Evolutionary conservation across 345 rosid species (phyloP).

Genomic region (Abelmoschus esculentus): DNA sequence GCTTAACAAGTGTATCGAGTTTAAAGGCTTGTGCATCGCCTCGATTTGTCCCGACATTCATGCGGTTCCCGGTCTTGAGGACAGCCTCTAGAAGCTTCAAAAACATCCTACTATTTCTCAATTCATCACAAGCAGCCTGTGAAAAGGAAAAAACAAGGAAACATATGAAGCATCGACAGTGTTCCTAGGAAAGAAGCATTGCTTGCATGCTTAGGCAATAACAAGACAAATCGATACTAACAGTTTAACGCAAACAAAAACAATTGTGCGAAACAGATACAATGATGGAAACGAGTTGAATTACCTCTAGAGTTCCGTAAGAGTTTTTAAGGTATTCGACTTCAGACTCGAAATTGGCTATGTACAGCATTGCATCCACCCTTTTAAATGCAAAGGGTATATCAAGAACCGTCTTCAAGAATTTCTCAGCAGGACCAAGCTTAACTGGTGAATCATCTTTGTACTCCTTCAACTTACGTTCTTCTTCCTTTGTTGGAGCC

Average conservation of each 20-base stretch:
- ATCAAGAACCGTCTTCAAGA: slow-evolving; percentile 77
- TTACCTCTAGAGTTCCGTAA: slow-evolving; percentile 84
- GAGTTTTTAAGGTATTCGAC: slow-evolving; percentile 75
- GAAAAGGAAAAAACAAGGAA: background rate
- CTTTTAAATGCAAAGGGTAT: slow-evolving; percentile 87
- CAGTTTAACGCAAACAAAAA: background rate
- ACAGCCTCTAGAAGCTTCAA: slow-evolving; percentile 90
- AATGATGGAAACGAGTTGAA: background rate
- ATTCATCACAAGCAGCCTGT: slow-evolving; percentile 94
- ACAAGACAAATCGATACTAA: no score
- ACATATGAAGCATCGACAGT: no score
- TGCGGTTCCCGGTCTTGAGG: slow-evolving; percentile 95
- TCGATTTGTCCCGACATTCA: slow-evolving; percentile 97
- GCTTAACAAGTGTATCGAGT: slow-evolving; percentile 94
- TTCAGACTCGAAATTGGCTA: slow-evolving; percentile 89
- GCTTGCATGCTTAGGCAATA: background rate
- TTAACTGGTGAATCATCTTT: slow-evolving; percentile 69
- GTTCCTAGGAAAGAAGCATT: background rate
- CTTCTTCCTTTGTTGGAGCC: slow-evolving; percentile 96
- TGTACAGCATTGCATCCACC: slow-evolving; percentile 79
- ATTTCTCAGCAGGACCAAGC: slow-evolving; percentile 92
- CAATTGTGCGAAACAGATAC: background rate
- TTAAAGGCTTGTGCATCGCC: slow-evolving; percentile 99
- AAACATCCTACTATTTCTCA: slow-evolving; percentile 85
- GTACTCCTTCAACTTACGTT: slow-evolving; percentile 64